Conservation (phyloP, 345 rosid genomes). For the Lenwebbia sp. region DNA sequence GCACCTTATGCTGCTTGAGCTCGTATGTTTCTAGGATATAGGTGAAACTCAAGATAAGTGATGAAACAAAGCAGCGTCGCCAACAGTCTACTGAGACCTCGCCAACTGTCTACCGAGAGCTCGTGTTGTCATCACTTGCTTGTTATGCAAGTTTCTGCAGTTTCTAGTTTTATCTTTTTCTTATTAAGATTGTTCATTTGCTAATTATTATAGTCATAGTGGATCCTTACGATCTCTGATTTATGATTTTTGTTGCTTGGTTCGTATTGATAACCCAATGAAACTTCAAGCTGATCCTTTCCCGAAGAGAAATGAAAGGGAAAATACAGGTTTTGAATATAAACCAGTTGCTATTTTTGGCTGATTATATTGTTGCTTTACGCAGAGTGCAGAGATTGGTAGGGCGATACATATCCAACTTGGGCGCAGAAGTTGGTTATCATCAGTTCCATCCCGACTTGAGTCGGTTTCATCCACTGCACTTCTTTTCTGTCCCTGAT, state of each 20-base stretch:
- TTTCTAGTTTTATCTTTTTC: not conserved
- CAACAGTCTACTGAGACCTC: not conserved
- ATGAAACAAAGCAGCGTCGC: not conserved
- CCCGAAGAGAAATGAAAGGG: not conserved
- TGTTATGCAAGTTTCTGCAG: not conserved
- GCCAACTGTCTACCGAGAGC: not conserved
- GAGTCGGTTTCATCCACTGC: constrained; percentile 61
- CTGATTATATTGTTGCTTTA: not conserved
- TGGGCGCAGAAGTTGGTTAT: constrained; percentile 80
- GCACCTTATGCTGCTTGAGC: not conserved
- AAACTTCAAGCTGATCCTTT: not conserved
- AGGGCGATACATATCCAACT: constrained; percentile 48
- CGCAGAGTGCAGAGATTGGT: constrained; percentile 27
- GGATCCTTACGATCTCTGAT: not conserved
- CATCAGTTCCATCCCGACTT: constrained; percentile 62
- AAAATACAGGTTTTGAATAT: not conserved
- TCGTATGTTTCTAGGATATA: not conserved
- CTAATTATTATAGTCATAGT: not conserved
- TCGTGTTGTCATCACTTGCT: not conserved
- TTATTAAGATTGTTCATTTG: not conserved
- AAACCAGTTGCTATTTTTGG: not conserved
- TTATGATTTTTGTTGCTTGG: not conserved
- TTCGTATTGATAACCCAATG: not conserved
- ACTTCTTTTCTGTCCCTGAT: constrained; percentile 59
- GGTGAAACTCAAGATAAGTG: not conserved